phyloP scores from a whole-genome alignment of 352 stramenopile genomes.

The Phytophthora agathidicida region DNA sequence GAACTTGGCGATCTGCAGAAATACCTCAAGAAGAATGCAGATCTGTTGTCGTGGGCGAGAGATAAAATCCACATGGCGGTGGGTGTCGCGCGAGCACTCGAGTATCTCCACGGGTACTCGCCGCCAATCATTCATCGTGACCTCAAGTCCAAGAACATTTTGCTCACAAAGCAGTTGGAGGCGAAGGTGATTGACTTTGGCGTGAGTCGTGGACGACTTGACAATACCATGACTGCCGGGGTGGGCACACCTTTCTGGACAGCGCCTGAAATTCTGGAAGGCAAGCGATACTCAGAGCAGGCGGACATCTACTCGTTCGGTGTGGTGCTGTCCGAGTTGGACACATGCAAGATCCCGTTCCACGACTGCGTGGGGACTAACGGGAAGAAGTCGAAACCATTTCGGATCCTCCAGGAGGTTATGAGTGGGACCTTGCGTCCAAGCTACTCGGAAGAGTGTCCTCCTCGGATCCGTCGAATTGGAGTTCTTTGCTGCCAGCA shows the following conservation, averaged over 20 bases:
- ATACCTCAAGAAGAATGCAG: conserved; percentile 34
- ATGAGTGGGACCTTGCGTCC: conserved; percentile 50
- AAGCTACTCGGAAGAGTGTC: conserved; percentile 47
- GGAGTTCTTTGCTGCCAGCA: conserved; percentile 47
- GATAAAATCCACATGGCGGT: conserved; percentile 47
- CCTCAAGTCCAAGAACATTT: conserved; percentile 51
- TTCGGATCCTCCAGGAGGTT: conserved; percentile 52
- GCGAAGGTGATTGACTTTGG: conserved; percentile 60
- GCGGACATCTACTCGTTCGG: conserved; percentile 77
- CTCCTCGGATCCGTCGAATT: conserved; percentile 39
- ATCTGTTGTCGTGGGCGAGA: conserved; percentile 30
- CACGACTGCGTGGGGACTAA: conserved; percentile 15
- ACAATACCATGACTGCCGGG: conserved; percentile 43
- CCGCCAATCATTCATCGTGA: conserved; percentile 55
- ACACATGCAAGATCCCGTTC: conserved; percentile 42
- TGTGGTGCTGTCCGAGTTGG: conserved; percentile 52
- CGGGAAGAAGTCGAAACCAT: conserved; percentile 39
- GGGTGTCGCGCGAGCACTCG: conserved; percentile 37
- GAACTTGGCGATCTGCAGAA: conserved; percentile 41
- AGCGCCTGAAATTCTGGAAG: conserved; percentile 64
- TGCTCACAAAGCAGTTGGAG: conserved; percentile 37
- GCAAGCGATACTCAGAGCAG: conserved; percentile 57
- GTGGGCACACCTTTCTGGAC: conserved; percentile 66
- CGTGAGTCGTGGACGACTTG: conserved; percentile 36
- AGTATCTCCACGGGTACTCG: conserved; percentile 45